A percentile compares a stretch with the other conserved stretches of the same genome.
These are phyloP conservation scores for Globisporangium nunn DNA, from an alignment of 352 stramenopile genomes.

Conservation along the genomic window DNA sequence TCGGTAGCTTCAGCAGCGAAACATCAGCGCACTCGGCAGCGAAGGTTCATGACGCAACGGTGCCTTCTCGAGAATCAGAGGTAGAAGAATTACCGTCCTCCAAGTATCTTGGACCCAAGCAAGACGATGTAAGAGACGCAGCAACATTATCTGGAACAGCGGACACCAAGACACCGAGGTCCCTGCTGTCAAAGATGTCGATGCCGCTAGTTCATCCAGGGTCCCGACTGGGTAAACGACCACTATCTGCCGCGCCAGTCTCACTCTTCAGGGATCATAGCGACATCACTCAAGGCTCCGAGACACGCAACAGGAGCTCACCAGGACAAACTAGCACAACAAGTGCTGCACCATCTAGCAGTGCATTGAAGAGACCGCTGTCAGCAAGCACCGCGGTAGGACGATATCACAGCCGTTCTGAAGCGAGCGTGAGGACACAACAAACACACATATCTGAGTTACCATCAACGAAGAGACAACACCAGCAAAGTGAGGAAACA, in stretches of 20 bases:
- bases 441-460: background rate
- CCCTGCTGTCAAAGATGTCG: conserved; percentile 3
- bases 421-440: background rate
- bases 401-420: too few species aligned
- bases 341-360: background rate
- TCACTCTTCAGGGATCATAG: conserved; percentile 8
- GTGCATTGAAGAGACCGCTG: conserved; percentile 1
- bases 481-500: background rate
- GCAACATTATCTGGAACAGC: background rate
- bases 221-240: conserved; percentile 4
- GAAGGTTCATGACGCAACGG: background rate
- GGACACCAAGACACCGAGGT: background rate
- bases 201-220: conserved; percentile 5
- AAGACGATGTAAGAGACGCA: conserved; percentile 9
- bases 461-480: background rate
- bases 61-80: background rate
- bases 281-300: background rate
- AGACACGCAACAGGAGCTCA: background rate
- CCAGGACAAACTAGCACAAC: background rate
- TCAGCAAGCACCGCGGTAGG: background rate
- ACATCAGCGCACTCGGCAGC: background rate
- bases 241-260: conserved; percentile 6
- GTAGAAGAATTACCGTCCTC: background rate
- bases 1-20: background rate
- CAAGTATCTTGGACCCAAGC: background rate